Evolutionary conservation across 768 basidiomycete genomes (phyloP), one percentile per base, ranked within the genome.

Genomic region (Amylocystis lapponica): DNA sequence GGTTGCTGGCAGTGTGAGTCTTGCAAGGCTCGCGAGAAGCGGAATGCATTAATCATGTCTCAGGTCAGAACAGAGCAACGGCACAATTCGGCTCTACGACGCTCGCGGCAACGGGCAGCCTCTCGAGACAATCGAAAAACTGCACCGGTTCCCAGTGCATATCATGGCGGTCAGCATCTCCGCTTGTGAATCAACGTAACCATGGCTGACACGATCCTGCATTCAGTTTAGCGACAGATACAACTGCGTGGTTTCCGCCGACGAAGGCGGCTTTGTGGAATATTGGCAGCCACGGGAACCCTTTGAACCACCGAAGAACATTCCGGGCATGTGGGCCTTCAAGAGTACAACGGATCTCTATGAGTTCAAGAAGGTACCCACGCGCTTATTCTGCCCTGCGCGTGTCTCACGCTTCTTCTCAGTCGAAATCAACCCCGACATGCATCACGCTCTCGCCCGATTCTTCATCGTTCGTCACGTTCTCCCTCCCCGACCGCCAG

Each of bases 221-320:
- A 16, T 3, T 32, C 49, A 98, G 93, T 99, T 92, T 68, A 90
- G 88, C 45, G 83, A 94, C 53, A 76, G 75, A 50, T 93, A 86
- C 59, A 86, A 96, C 60, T 85, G 83, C 9, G 93, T 98, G 14
- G 75, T 99, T 21, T 96, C 94, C 12, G 90, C 91, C 2, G 96
- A 99, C 53, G 87, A 96, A 62, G 81, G 78, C 10, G 96, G 96
- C 0, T 96, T 98, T 57, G 66, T 99, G 23, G 96, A 99, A 63
- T 96, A 94, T 61, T 99, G 96, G 96, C 79, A 81, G 56, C 94
- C 95, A 1, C 64, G 61, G 8, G 94, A 97, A 58, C 90, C 92
- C 2, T 98, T 93, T 60, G 85, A 80, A 39, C 64, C 81, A 30
- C 95, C 96, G 1, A 81, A 79, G 51, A 79, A 83, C 43, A 70